Percentiles rank a stretch among this genome's conserved stretches.
These are phyloP conservation scores for Penicillium egyptiacum DNA, from an alignment of 495 filamentous ascomycete species.

Conservation along the genomic window DNA sequence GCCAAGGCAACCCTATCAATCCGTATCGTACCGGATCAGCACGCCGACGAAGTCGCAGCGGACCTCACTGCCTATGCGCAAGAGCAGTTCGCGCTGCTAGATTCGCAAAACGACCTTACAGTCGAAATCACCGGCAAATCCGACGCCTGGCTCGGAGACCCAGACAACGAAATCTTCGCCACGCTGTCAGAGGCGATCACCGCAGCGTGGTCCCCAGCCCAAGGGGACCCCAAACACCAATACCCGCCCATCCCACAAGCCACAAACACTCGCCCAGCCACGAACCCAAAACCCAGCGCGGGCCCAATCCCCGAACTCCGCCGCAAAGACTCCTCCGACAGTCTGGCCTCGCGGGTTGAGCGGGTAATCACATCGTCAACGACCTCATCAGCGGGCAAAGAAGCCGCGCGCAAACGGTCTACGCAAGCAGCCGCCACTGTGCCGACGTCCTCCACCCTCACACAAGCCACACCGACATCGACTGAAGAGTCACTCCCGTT, in stretches of 20 bases:
- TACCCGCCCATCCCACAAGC: conserved; percentile 31
- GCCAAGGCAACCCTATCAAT: conserved; percentile 86
- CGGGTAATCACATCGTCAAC: conserved; percentile 49
- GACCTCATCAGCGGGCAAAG: conserved; percentile 40
- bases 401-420: conserved; percentile 39
- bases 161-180: conserved; percentile 83
- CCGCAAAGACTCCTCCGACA: conserved; percentile 46
- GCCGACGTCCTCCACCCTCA: conserved; percentile 60
- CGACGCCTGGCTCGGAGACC: conserved; percentile 94
- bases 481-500: conserved; percentile 13
- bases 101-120: conserved; percentile 75
- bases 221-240: conserved; percentile 32
- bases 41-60: conserved; percentile 68
- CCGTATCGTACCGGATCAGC: conserved; percentile 90
- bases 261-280: conserved; percentile 16
- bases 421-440: conserved; percentile 39
- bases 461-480: conserved; percentile 39
- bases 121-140: conserved; percentile 88
- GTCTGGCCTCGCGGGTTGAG: conserved; percentile 48
- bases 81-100: conserved; percentile 68
- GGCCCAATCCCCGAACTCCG: conserved; percentile 22
- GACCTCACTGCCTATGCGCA: conserved; percentile 65
- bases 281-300: conserved; percentile 17
- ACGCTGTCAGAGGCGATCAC: conserved; percentile 86
- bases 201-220: conserved; percentile 64